Evolutionary conservation across 345 rosid genomes (phyloP).

Genomic region (Eucalyptus curtisii): DNA sequence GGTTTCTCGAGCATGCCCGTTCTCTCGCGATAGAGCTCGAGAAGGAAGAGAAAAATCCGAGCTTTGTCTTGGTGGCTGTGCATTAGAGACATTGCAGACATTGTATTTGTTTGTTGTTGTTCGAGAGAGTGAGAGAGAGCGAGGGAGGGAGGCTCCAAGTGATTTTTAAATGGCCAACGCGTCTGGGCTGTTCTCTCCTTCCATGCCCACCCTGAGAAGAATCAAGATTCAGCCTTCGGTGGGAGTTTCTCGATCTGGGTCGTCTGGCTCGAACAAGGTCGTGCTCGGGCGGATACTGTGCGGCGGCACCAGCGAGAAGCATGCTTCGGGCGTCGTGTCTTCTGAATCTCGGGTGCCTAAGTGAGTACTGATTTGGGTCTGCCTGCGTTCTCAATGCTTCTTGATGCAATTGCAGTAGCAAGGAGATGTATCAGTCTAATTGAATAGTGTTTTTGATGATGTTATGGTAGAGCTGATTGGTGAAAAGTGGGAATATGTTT

Average conservation of each 20-base stretch:
- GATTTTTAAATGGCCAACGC: constrained; percentile 57
- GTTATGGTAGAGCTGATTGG: not conserved
- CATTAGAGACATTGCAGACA: not conserved
- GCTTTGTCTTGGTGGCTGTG: not conserved
- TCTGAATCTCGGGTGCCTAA: not conserved
- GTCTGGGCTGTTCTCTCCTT: constrained; percentile 58
- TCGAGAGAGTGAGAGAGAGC: not conserved
- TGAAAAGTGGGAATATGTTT: not conserved
- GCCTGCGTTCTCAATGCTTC: not conserved
- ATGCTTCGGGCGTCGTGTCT: not conserved
- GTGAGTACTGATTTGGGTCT: not conserved
- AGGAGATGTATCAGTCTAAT: not conserved
- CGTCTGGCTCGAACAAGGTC: constrained; percentile 26
- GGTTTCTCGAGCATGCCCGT: not conserved
- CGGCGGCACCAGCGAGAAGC: constrained; percentile 21
- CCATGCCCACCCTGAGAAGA: constrained; percentile 37
- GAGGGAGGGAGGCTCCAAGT: not conserved
- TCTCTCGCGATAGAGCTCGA: not conserved
- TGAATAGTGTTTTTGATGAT: not conserved
- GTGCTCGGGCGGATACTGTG: constrained; percentile 40
- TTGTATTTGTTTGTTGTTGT: not conserved
- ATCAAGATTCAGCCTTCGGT: constrained; percentile 25
- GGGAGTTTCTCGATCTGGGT: constrained; percentile 59
- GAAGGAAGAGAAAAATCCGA: not conserved
- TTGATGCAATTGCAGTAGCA: not conserved